Base-by-base conservation (phyloP, 345 rosid genomes). In the Bruguiera gymnorhiza region DNA sequence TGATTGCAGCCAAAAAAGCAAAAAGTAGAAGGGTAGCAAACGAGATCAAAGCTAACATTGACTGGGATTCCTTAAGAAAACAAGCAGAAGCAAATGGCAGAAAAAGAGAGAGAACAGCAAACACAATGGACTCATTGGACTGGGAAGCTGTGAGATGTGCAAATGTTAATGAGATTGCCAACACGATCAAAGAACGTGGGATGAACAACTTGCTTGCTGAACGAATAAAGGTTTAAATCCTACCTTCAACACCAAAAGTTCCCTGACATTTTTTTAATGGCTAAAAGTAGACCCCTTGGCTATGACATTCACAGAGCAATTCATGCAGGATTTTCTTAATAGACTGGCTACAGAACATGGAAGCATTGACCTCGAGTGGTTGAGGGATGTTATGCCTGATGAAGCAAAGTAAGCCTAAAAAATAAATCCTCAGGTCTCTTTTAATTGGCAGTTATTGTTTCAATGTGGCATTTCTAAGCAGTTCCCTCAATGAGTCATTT, bases 291-390 rank as follows among this genome's bases (percentile, higher is more conserved):
- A 3, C 50, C 46, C 50, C 50, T 43, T 13, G 50, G 18, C 19
- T 43, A 11, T 13, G 50, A 43, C 50, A 43, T 43, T 43, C 50
- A 43, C 18, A 43, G 19, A 43, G 50, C 50, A 43, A 43, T 43
- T 43, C 19, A 43, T 68, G 32, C 63, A 88, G 93, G 75, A 78
- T 16, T 88, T 86, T 43, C 90, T 90, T 24, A 70, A 80, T 23
- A 1, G 77, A n/a, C 21, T 85, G 66, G 67, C 53, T 23, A 16
- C 57, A 10, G 6, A 46, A n/a, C 85, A 90, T 73, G 81, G 78
- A 68, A 69, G 21, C n/a, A 75, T 82, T 27, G 91, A 90, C 60
- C 83, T 93, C 3, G 98, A 93, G 72, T 90, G 97, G 97, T 73
- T 93, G 26, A 69, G 89, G 65, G 56, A 83, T 75, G 87, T 75